phyloP scores from a whole-genome alignment of 805 yeast genomes.

The Sungouiella blattae region DNA sequence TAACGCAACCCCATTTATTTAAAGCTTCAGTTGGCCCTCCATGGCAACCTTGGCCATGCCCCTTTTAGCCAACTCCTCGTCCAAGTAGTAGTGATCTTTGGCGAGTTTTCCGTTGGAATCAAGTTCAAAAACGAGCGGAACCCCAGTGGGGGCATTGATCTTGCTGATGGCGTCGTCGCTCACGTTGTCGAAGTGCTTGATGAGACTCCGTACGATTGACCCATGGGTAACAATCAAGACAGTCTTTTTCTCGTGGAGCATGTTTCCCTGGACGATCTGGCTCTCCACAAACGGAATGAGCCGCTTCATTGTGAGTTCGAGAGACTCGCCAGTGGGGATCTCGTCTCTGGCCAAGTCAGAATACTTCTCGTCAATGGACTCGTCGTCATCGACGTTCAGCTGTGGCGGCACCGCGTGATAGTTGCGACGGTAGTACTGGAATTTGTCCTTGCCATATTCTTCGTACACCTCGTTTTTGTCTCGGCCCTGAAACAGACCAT shows the following conservation, averaged over 20 bases:
- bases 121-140: slow-evolving; percentile 41
- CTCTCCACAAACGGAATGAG: slow-evolving; percentile 34
- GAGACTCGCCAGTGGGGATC: slow-evolving; percentile 38
- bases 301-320: slow-evolving; percentile 37
- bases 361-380: slow-evolving; percentile 36
- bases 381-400: slow-evolving; percentile 23
- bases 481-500: slow-evolving; percentile 40
- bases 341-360: slow-evolving; percentile 17
- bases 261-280: slow-evolving; percentile 24
- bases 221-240: slow-evolving; percentile 43
- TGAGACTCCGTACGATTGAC: slow-evolving; percentile 38
- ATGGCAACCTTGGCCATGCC: slow-evolving; percentile 28
- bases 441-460: slow-evolving; percentile 35
- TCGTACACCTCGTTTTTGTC: slow-evolving; percentile 34
- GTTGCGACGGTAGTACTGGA: slow-evolving; percentile 36
- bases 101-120: slow-evolving; percentile 26
- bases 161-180: slow-evolving; percentile 36
- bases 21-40: slow-evolving; percentile 13
- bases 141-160: slow-evolving; percentile 43
- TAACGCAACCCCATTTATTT: background rate
- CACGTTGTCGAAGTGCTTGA: slow-evolving; percentile 33
- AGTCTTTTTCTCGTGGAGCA: slow-evolving; percentile 22
- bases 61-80: slow-evolving; percentile 35
- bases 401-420: slow-evolving; percentile 37
- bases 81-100: slow-evolving; percentile 35